Percentiles rank a stretch among this genome's conserved stretches.
These are phyloP conservation scores for Russula brevipes DNA, from an alignment of 768 basidiomycete species.

Conservation along the genomic window DNA sequence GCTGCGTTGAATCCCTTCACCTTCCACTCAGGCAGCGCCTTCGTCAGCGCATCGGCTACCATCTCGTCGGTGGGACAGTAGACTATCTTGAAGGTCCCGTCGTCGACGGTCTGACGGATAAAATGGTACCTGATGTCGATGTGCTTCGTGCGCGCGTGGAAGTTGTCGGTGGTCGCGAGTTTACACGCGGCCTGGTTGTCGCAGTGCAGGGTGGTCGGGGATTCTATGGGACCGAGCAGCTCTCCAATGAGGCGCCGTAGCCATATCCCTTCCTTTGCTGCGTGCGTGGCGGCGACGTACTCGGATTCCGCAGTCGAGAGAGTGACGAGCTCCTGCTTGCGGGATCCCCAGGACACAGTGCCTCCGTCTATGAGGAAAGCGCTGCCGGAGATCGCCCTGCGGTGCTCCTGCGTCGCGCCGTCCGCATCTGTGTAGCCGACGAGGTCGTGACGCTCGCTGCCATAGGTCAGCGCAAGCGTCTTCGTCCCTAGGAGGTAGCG, in stretches of 20 bases:
- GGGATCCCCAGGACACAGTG: neutral
- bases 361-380: neutral
- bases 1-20: no score
- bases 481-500: no score
- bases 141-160: neutral
- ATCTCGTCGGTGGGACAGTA: no score
- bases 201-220: neutral
- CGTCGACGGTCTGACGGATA: neutral
- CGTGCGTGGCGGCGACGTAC: neutral
- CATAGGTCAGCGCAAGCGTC: no score
- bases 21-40: no score
- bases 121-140: neutral
- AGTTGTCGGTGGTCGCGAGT: neutral
- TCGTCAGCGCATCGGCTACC: no score
- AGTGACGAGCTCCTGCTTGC: neutral
- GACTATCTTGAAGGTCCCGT: neutral
- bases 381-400: no score
- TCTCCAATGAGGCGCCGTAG: neutral
- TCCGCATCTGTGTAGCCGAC: no score
- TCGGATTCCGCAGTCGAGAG: neutral
- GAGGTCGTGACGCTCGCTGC: no score
- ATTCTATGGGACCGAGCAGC: neutral
- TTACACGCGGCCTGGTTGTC: neutral
- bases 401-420: no score
- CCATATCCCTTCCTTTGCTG: neutral